Conservation (phyloP, 75 land plant species). For the Larix kaempferi region DNA sequence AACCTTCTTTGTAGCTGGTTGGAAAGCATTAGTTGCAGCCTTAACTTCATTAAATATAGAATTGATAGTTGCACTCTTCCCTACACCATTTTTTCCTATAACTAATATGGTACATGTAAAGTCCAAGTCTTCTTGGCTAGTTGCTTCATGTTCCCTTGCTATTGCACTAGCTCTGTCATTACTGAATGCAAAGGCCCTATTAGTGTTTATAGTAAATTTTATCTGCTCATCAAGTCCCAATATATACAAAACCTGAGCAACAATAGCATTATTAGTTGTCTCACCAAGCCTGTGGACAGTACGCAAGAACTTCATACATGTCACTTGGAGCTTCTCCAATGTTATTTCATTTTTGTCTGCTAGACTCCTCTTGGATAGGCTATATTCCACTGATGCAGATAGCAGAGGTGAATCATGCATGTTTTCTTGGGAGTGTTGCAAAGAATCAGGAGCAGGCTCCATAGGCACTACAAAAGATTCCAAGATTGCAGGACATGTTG, state of each 20-base stretch:
- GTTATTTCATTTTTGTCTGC: not conserved
- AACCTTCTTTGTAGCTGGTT: constrained; percentile 62
- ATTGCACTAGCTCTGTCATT: constrained; percentile 48
- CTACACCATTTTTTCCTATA: constrained; percentile 85
- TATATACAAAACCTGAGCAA: constrained; percentile 60
- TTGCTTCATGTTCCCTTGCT: constrained; percentile 54
- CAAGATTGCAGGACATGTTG: not conserved
- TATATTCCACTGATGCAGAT: constrained; percentile 1
- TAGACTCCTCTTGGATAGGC: not conserved
- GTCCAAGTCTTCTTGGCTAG: constrained; percentile 53
- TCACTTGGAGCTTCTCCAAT: not conserved
- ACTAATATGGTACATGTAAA: constrained; percentile 69
- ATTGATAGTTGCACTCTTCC: constrained; percentile 98
- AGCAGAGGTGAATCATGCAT: not conserved
- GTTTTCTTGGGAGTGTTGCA: not conserved
- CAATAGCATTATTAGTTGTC: not conserved
- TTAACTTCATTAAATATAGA: constrained; percentile 70
- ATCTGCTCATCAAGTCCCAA: constrained; percentile 77
- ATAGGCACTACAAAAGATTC: not conserved
- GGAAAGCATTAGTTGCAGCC: constrained; percentile 66
- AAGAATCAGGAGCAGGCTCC: not conserved
- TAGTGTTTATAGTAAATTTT: constrained; percentile 48
- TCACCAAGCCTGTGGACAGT: not conserved
- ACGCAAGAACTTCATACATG: not conserved
- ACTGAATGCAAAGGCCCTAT: constrained; percentile 39